phyloP scores from a whole-genome alignment of 768 basidiomycete species.

The Leccinum subtestaceum region DNA sequence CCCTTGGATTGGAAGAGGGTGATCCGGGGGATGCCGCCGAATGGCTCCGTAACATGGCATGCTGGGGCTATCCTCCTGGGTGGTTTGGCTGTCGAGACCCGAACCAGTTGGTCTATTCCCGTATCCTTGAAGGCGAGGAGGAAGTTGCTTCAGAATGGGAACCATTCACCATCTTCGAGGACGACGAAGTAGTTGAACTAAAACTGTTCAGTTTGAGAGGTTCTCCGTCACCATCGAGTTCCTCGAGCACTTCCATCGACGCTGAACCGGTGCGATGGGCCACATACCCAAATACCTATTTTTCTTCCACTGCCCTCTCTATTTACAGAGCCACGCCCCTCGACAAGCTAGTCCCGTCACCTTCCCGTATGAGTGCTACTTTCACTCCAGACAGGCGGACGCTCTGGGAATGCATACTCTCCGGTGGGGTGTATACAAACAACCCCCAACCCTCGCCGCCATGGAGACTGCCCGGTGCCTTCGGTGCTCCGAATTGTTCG shows the following conservation, averaged over 20 bases:
- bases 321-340: slow-evolving; percentile 44
- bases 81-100: slow-evolving; percentile 59
- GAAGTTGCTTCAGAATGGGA: slow-evolving; percentile 7
- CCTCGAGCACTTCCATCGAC: slow-evolving; percentile 9
- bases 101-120: slow-evolving; percentile 42
- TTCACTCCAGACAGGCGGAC: slow-evolving; percentile 35
- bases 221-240: slow-evolving; percentile 7
- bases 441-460: slow-evolving; percentile 8
- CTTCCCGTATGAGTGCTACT: slow-evolving; percentile 31
- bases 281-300: slow-evolving; percentile 55
- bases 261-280: slow-evolving; percentile 51
- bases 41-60: slow-evolving; percentile 62
- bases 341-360: slow-evolving; percentile 24
- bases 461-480: slow-evolving; percentile 23
- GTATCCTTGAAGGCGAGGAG: slow-evolving; percentile 41
- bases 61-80: slow-evolving; percentile 79
- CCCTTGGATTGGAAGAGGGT: slow-evolving; percentile 42
- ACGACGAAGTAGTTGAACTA: slow-evolving; percentile 37
- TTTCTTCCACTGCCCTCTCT: slow-evolving; percentile 54
- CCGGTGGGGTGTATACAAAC: slow-evolving; percentile 8
- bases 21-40: slow-evolving; percentile 39
- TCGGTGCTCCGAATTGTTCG: slow-evolving; percentile 8
- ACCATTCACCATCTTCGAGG: slow-evolving; percentile 38
- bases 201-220: slow-evolving; percentile 1
- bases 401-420: slow-evolving; percentile 41